Conservation (phyloP, 148 eudicot genomes). For the Suaeda aralocaspica region DNA sequence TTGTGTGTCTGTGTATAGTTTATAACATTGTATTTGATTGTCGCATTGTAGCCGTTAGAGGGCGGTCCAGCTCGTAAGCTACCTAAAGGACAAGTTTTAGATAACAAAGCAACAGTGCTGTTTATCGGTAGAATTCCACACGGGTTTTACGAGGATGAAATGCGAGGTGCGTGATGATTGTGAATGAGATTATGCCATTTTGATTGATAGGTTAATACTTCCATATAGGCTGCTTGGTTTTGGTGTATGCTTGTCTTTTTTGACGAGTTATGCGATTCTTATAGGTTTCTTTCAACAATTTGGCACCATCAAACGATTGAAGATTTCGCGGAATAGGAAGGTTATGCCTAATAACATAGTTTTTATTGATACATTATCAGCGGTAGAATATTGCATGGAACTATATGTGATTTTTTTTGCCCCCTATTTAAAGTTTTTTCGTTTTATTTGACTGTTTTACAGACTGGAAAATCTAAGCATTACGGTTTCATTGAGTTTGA, state of each 20-base stretch:
- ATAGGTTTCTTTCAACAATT: slow-evolving; percentile 83
- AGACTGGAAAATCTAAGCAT: slow-evolving; percentile 96
- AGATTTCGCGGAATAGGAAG: slow-evolving; percentile 70
- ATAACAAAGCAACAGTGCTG: slow-evolving; percentile 55
- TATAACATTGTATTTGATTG: background rate
- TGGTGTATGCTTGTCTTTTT: background rate
- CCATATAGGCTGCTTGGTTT: background rate
- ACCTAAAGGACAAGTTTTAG: slow-evolving; percentile 27
- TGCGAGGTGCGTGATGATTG: slow-evolving; percentile 49
- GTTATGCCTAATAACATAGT: slow-evolving; percentile 20
- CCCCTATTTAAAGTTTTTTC: background rate
- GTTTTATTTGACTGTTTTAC: slow-evolving; percentile 21
- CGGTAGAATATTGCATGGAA: too few relatives aligned
- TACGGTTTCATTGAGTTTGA: slow-evolving; percentile 89
- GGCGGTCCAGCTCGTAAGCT: slow-evolving; percentile 66
- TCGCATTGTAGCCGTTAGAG: slow-evolving; percentile 51
- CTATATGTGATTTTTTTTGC: background rate
- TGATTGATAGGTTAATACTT: background rate
- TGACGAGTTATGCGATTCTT: background rate
- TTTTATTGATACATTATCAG: background rate
- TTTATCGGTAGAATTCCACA: slow-evolving; percentile 90
- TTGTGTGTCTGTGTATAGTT: background rate
- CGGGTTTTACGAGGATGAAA: slow-evolving; percentile 90
- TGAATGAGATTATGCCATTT: background rate
- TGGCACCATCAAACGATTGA: slow-evolving; percentile 63